Conservation (phyloP, 163 green algal genomes). For the Picocystis sp. region DNA sequence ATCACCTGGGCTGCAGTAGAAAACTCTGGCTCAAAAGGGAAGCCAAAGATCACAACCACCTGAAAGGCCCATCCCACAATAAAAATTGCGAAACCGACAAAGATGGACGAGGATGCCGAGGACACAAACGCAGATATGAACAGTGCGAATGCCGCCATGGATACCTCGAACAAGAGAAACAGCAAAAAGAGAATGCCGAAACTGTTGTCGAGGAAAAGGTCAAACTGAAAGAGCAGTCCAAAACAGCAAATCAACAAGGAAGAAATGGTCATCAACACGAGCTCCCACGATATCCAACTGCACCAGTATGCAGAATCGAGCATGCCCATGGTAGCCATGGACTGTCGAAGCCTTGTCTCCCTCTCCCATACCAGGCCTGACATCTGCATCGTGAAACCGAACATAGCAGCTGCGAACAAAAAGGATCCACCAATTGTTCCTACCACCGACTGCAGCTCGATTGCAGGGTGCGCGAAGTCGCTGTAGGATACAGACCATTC, state of each 20-base stretch:
- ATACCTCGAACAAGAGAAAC: slow-evolving; percentile 71
- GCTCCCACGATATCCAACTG: slow-evolving; percentile 56
- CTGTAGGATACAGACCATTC: slow-evolving; percentile 3
- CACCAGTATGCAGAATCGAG: slow-evolving; percentile 66
- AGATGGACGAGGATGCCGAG: too few relatives aligned
- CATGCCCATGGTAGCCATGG: slow-evolving; percentile 78
- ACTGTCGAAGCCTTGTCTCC: slow-evolving; percentile 56
- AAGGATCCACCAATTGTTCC: slow-evolving; percentile 23
- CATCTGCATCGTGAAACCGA: slow-evolving; percentile 32
- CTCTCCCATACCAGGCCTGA: slow-evolving; percentile 52
- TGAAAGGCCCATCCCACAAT: slow-evolving; percentile 41
- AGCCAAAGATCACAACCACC: slow-evolving; percentile 9
- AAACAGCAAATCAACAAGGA: background rate
- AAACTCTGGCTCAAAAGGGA: slow-evolving; percentile 3
- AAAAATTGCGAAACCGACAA: slow-evolving; percentile 16
- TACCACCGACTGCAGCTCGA: slow-evolving; percentile 26
- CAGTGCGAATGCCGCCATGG: slow-evolving; percentile 12
- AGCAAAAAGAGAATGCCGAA: slow-evolving; percentile 50
- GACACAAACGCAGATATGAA: too few relatives aligned
- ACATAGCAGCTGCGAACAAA: slow-evolving; percentile 8
- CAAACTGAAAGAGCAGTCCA: slow-evolving; percentile 60
- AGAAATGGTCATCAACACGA: slow-evolving; percentile 21
- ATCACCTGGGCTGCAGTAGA: background rate
- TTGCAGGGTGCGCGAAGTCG: slow-evolving; percentile 34
- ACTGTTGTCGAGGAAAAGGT: slow-evolving; percentile 73